Conservation (phyloP, 2,329 filamentous ascomycete species). For the Tolypocladium capitatum region DNA sequence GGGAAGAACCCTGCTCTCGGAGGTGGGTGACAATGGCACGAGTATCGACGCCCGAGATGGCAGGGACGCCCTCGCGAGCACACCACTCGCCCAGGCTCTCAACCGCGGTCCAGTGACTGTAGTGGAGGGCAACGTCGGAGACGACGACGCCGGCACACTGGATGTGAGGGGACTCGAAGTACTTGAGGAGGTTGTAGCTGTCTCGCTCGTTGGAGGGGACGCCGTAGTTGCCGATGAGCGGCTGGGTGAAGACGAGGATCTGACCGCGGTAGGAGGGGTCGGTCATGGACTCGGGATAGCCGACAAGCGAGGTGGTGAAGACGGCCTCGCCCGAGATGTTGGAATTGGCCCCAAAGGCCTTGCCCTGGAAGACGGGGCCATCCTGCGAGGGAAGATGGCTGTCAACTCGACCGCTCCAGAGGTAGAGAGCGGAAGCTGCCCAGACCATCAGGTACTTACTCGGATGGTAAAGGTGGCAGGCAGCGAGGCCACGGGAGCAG, state of each 20-base stretch:
- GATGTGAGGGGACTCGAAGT: constrained; percentile 96
- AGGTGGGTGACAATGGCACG: constrained; percentile 92
- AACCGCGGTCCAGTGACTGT: constrained; percentile 98
- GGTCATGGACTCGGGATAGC: constrained; percentile 91
- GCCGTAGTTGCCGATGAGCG: constrained; percentile 96
- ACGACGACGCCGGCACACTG: constrained; percentile 95
- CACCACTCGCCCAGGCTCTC: constrained; percentile 92
- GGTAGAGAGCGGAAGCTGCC: not conserved
- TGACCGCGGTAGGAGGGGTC: constrained; percentile 84
- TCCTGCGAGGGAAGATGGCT: constrained; percentile 37
- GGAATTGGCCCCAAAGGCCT: constrained; percentile 88
- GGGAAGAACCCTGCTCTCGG: constrained; percentile 90
- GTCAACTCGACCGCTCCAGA: not conserved
- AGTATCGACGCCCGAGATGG: constrained; percentile 93
- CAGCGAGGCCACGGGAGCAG: constrained; percentile 42
- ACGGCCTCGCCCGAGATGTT: constrained; percentile 98
- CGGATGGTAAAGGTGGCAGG: constrained; percentile 86
- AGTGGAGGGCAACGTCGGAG: constrained; percentile 81
- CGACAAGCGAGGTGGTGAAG: constrained; percentile 95
- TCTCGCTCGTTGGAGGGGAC: constrained; percentile 80
- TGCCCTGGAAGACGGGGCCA: constrained; percentile 91
- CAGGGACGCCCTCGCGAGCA: constrained; percentile 86
- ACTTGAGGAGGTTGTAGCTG: constrained; percentile 80
- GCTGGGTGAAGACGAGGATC: constrained; percentile 96
- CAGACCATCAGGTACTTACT: constrained; percentile 32